These are phyloP conservation scores for Rhexocercosporidium sp. DNA, from an alignment of 2,329 filamentous ascomycete genomes.

Conservation along the genomic window DNA sequence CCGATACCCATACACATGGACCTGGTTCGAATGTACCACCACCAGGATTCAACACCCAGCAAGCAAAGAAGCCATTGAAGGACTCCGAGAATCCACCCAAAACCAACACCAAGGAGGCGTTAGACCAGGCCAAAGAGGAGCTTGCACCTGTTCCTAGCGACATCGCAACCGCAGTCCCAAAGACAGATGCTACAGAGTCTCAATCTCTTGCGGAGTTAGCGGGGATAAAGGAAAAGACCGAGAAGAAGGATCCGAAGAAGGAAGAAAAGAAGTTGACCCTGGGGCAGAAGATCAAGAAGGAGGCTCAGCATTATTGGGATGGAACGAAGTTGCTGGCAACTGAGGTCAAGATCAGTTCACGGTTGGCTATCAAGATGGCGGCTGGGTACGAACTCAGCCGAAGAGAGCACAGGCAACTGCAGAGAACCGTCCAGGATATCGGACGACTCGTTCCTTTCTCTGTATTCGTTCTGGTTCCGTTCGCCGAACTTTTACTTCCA, in stretches of 20 bases:
- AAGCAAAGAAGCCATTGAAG: conserved; percentile 68
- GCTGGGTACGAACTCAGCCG: conserved; percentile 95
- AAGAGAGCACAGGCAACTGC: conserved; percentile 89
- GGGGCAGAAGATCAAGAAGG: conserved; percentile 93
- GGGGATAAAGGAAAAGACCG: conserved; percentile 65
- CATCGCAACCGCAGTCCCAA: conserved; percentile 39
- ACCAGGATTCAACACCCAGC: conserved; percentile 72
- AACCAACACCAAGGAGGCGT: conserved; percentile 36
- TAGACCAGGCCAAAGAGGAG: conserved; percentile 33
- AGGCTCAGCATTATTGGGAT: conserved; percentile 95
- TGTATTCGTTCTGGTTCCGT: conserved; percentile 95
- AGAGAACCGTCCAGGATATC: conserved; percentile 92
- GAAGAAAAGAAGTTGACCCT: conserved; percentile 86
- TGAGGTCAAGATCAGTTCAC: conserved; percentile 91
- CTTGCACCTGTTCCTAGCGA: conserved; percentile 35
- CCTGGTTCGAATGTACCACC: conserved; percentile 59
- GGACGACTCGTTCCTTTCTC: conserved; percentile 93
- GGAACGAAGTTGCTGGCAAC: conserved; percentile 93
- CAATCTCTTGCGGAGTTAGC: conserved; percentile 63
- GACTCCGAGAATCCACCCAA: conserved; percentile 40
- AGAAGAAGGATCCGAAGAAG: conserved; percentile 69
- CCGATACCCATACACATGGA: conserved; percentile 61
- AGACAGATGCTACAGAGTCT: conserved; percentile 40
- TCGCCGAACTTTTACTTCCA: conserved; percentile 90
- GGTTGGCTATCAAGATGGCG: conserved; percentile 94